Evolutionary conservation across 1,284 basidiomycete species (phyloP).

Genomic region (Sporisorium reilianum): DNA sequence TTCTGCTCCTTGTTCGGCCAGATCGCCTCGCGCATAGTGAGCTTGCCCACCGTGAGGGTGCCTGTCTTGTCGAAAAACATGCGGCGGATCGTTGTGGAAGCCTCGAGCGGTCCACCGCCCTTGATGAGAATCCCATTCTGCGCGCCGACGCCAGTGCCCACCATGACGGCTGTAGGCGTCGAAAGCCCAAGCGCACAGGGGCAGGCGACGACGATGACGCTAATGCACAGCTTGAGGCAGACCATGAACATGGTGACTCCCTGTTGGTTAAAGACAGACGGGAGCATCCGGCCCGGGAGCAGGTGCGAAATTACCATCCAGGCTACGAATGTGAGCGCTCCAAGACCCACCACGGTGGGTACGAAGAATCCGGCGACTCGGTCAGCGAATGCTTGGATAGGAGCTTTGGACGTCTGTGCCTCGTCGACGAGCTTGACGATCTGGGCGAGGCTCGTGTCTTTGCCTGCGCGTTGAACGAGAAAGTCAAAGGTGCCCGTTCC

Average conservation of each 20-base stretch:
- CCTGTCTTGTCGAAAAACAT: conserved; percentile 98
- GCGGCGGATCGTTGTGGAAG: conserved; percentile 82
- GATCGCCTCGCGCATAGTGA: conserved; percentile 78
- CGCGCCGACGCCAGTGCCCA: conserved; percentile 96
- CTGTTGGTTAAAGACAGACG: conserved; percentile 83
- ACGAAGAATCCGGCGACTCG: conserved; percentile 95
- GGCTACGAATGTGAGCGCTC: conserved; percentile 81
- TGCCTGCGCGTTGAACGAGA: conserved; percentile 91
- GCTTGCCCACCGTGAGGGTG: conserved; percentile 89
- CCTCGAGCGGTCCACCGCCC: conserved; percentile 92
- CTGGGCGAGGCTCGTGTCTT: conserved; percentile 94
- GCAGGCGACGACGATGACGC: conserved; percentile 97
- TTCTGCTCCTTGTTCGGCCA: conserved; percentile 76
- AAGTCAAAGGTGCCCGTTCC: conserved; percentile 95
- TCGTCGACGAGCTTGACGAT: conserved; percentile 98
- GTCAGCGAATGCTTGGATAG: conserved; percentile 97
- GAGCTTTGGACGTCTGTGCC: conserved; percentile 96
- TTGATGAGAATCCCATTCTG: conserved; percentile 98
- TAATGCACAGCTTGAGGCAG: conserved; percentile 96
- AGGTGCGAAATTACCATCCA: conserved; percentile 84
- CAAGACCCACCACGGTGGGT: conserved; percentile 86
- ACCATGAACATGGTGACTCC: conserved; percentile 89
- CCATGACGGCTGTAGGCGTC: conserved; percentile 99
- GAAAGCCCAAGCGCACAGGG: conserved; percentile 96
- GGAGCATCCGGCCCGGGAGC: conserved; percentile 75